Conservation (phyloP, 345 rosid species). For the Boechera divaricarpa region DNA sequence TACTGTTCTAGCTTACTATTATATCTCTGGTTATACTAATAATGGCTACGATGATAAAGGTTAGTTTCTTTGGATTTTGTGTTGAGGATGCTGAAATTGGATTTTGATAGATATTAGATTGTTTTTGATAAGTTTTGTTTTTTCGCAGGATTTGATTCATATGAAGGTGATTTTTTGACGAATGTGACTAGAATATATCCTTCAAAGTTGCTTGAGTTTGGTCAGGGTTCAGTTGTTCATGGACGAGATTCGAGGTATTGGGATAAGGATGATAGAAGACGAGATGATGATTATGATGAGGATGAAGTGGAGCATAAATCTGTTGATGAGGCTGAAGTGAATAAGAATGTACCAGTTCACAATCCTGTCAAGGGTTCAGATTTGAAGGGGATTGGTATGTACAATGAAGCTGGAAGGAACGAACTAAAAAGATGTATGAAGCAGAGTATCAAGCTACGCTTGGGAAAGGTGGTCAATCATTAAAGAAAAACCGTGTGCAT, state of each 20-base stretch:
- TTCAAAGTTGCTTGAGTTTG: constrained; percentile 68
- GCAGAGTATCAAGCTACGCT: constrained; percentile 82
- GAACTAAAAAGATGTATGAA: constrained; percentile 75
- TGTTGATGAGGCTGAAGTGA: constrained; percentile 34
- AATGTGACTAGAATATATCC: constrained; percentile 77
- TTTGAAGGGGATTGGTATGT: constrained; percentile 55
- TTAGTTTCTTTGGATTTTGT: constrained; percentile 25
- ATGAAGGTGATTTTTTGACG: constrained; percentile 71
- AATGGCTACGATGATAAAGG: constrained; percentile 52
- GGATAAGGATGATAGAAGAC: constrained; percentile 96
- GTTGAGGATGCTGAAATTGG: constrained; percentile 8
- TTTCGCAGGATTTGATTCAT: constrained; percentile 34
- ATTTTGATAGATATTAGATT: neutral
- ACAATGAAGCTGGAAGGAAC: constrained; percentile 88
- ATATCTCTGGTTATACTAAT: constrained; percentile 51
- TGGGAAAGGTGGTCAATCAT: constrained; percentile 47
- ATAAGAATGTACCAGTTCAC: constrained; percentile 41
- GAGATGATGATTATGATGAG: constrained; percentile 83
- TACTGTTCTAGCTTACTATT: constrained; percentile 67
- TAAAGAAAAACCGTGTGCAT: constrained; percentile 37
- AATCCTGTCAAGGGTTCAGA: neutral
- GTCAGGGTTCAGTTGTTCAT: constrained; percentile 65
- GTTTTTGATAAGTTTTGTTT: neutral
- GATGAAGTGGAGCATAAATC: constrained; percentile 54
- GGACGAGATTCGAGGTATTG: constrained; percentile 92